Base-by-base conservation (phyloP, 345 rosid genomes). In the Salix dunnii region DNA sequence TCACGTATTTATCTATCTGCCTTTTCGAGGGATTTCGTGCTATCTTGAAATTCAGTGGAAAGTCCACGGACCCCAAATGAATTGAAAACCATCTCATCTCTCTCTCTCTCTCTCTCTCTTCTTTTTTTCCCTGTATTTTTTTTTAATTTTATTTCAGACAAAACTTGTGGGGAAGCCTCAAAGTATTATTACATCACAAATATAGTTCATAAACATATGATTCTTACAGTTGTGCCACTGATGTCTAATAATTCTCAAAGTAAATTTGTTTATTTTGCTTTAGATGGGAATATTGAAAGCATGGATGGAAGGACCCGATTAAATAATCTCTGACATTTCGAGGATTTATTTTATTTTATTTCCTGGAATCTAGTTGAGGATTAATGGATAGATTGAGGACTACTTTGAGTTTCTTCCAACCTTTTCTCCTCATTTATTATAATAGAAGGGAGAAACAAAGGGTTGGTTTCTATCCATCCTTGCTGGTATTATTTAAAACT, bases 21-120 rank as follows among this genome's bases (percentile, higher is more conserved):
- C 55, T 13, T 61, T 55, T 66, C 61, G 23, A 55, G 77, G 51
- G 13, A 72, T 80, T 80, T 77, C 83, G 80, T 77, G 83, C 72
- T 49, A 73, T 70, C 79, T 61, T 71, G n/a, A 70, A 65, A 73
- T 74, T 70, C 76, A 70, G 53, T 71, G 78, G 76, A 74, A 71
- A 80, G 79, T 76, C 80, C 73, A 51, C 71, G 75, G 23, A 21
- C n/a, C 7, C 35, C 63, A 72, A 49, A 74, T 66, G 46, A 40
- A 40, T 40, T 40, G 46, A 40, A 40, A 40, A 40, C 14, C 46
- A 10, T 40, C 11, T 40, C 46, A n/a, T 40, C 46, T 40, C 46
- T 40, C 43, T 40, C 42, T 38, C 42, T 38, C 40, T 38, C 10
- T 36, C 43, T 9, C 42, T 33, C 35, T 33, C 35, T 33, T 0